phyloP scores from a whole-genome alignment of 306 rosid genomes.

The Spatholobus suberectus region DNA sequence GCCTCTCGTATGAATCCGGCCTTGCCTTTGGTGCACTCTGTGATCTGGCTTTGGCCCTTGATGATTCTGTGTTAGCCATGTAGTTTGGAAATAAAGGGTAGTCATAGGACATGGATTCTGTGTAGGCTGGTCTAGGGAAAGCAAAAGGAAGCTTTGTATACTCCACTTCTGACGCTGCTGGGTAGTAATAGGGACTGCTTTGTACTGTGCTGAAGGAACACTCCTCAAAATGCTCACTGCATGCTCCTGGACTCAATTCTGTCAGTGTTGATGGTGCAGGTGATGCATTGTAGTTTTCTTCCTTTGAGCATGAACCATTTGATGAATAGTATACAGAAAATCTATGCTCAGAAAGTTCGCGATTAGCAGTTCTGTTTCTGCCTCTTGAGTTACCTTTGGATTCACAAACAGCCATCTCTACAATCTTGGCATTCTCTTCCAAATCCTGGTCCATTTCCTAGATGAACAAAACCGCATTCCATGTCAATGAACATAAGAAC shows the following conservation, averaged over 20 bases:
- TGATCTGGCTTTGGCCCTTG: conserved; percentile 82
- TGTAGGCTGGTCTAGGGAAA: conserved; percentile 62
- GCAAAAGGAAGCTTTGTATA: conserved; percentile 59
- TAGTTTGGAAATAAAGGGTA: conserved; percentile 76
- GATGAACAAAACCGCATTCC: conserved; percentile 13
- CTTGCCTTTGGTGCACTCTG: conserved; percentile 94
- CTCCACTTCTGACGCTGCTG: conserved; percentile 60
- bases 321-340: conserved; percentile 49
- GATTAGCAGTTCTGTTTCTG: conserved; percentile 58
- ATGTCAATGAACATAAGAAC: conserved; percentile 1
- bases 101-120: conserved; percentile 65
- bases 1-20: conserved; percentile 76
- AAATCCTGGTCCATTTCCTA: conserved; percentile 69
- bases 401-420: conserved; percentile 83
- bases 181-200: conserved; percentile 72
- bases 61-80: conserved; percentile 97
- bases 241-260: conserved; percentile 74
- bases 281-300: conserved; percentile 60
- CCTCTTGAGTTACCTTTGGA: conserved; percentile 49
- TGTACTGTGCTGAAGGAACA: conserved; percentile 66
- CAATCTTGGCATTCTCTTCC: conserved; percentile 88
- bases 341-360: conserved; percentile 43
- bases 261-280: conserved; percentile 72
- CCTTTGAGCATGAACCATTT: conserved; percentile 50
- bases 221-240: conserved; percentile 75